phyloP scores from a whole-genome alignment of 108 stramenopile genomes.

The Conticribra weissflogii region DNA sequence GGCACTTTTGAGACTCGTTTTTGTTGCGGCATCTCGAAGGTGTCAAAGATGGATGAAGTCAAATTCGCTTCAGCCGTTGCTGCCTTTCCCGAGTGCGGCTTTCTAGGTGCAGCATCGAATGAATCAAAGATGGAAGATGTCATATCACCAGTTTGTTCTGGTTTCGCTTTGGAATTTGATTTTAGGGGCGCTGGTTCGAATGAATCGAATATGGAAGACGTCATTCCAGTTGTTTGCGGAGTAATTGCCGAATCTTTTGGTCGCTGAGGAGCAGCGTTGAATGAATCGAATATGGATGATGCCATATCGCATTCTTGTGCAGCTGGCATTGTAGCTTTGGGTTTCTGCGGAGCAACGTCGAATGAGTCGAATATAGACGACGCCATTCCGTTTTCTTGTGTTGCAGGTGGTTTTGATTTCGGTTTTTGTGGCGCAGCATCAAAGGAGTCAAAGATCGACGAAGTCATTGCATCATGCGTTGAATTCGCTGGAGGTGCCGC shows the following conservation, averaged over 20 bases:
- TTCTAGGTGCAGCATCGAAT: slow-evolving; percentile 44
- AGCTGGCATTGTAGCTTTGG: slow-evolving; percentile 9
- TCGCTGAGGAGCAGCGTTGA: slow-evolving; percentile 37
- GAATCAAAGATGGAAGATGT: slow-evolving; percentile 57
- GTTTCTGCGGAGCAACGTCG: slow-evolving; percentile 39
- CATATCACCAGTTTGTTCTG: slow-evolving; percentile 17
- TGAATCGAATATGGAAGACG: slow-evolving; percentile 63
- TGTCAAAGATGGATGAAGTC: slow-evolving; percentile 35
- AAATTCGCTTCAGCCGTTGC: slow-evolving; percentile 17
- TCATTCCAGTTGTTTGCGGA: slow-evolving; percentile 15
- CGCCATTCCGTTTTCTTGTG: slow-evolving; percentile 16
- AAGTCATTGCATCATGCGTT: slow-evolving; percentile 7
- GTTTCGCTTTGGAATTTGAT: slow-evolving; percentile 15
- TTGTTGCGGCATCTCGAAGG: slow-evolving; percentile 5
- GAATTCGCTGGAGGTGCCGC: slow-evolving; percentile 9
- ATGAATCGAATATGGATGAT: slow-evolving; percentile 68
- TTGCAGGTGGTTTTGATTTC: slow-evolving; percentile 5
- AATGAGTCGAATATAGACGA: slow-evolving; percentile 61
- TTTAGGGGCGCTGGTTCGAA: slow-evolving; percentile 38
- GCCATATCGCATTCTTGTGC: slow-evolving; percentile 26
- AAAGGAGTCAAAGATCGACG: slow-evolving; percentile 65
- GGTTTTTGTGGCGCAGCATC: slow-evolving; percentile 35
- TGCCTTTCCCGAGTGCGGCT: slow-evolving; percentile 12
- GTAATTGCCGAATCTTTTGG: slow-evolving; percentile 21
- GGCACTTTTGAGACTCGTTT: background rate